Evolutionary conservation across 23 red algal species (phyloP).

Genomic region (Gracilaria gracilis): DNA sequence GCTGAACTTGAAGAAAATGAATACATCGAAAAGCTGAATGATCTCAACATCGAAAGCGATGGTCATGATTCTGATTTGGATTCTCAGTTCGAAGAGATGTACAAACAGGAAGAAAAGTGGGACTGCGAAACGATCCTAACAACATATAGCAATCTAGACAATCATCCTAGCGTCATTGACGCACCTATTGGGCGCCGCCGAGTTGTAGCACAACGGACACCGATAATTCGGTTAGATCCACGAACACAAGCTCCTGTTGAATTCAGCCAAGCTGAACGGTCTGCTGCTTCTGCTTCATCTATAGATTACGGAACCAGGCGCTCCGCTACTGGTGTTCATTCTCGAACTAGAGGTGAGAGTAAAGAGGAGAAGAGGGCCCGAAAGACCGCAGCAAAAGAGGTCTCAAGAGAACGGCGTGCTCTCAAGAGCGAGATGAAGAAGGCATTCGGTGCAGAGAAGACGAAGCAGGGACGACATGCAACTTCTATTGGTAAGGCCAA

Average conservation of each 20-base stretch:
- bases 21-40: constrained; percentile 16
- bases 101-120: constrained; percentile 75
- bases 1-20: constrained; percentile 27
- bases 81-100: constrained; percentile 52
- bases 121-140: constrained; percentile 86
- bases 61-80: constrained; percentile 54
- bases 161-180: constrained; percentile 83
- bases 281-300: background rate
- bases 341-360: constrained; percentile 47
- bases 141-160: constrained; percentile 83
- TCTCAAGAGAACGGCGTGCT: constrained; percentile 69
- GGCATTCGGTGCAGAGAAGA: constrained; percentile 66
- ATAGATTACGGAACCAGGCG: constrained; percentile 46
- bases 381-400: constrained; percentile 70
- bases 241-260: constrained; percentile 59
- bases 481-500: constrained; percentile 69
- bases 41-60: constrained; percentile 47
- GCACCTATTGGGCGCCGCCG: constrained; percentile 17
- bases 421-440: constrained; percentile 77
- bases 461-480: constrained; percentile 66
- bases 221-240: constrained; percentile 66
- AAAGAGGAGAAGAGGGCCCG: constrained; percentile 67
- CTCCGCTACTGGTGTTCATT: background rate
- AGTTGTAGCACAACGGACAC: background rate
- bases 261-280: constrained; percentile 1